Conservation (phyloP, 805 yeast species). For the Pichia scutulata region DNA sequence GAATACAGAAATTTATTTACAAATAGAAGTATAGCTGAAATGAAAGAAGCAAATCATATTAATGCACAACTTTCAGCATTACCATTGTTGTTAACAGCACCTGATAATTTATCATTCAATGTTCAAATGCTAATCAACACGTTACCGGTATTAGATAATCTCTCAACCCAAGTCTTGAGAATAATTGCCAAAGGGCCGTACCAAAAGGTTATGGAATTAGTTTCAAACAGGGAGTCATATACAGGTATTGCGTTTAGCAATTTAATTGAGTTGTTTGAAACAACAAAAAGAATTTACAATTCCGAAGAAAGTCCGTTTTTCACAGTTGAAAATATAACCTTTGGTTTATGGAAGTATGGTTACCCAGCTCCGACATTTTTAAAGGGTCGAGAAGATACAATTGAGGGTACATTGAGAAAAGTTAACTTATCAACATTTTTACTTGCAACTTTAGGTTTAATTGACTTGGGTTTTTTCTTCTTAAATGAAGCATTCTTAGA, state of each 20-base stretch:
- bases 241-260: conserved; percentile 59
- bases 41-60: conserved; percentile 19
- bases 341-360: conserved; percentile 65
- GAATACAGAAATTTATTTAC: conserved; percentile 22
- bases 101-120: conserved; percentile 49
- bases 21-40: conserved; percentile 10
- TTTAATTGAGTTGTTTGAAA: conserved; percentile 69
- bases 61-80: conserved; percentile 52
- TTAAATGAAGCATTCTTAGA: conserved; percentile 79
- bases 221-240: conserved; percentile 57
- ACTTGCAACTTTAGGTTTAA: conserved; percentile 76
- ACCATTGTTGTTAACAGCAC: conserved; percentile 51
- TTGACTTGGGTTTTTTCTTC: conserved; percentile 81
- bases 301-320: conserved; percentile 66
- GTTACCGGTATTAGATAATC: conserved; percentile 70
- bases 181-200: conserved; percentile 67
- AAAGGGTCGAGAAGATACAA: conserved; percentile 52
- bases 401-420: conserved; percentile 64
- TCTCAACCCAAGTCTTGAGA: conserved; percentile 73
- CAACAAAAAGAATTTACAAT: conserved; percentile 61
- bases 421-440: conserved; percentile 83
- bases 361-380: conserved; percentile 49
- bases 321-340: conserved; percentile 60
- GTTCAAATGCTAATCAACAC: conserved; percentile 60
- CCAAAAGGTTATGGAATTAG: conserved; percentile 64